Percentiles rank a stretch among this genome's conserved stretches.
Evolutionary conservation across 1,284 basidiomycete genomes (phyloP).

Genomic region (Ceratobasidium sp.): DNA sequence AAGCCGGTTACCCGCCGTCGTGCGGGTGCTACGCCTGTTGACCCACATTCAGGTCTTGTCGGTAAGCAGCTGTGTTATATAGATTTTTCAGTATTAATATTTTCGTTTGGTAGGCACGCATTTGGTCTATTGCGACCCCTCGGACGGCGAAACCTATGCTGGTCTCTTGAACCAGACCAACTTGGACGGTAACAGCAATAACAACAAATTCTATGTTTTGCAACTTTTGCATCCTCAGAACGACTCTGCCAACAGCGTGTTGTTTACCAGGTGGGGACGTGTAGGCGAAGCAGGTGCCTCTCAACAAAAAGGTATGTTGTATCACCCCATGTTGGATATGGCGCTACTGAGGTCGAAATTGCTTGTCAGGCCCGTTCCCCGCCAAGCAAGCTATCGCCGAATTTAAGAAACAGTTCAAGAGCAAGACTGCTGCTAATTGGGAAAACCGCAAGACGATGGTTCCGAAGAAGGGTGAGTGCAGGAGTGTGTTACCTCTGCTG

Average conservation of each 20-base stretch:
- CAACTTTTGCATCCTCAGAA: constrained; percentile 70
- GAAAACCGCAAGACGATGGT: constrained; percentile 68
- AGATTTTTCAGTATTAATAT: constrained; percentile 16
- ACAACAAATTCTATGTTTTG: constrained; percentile 67
- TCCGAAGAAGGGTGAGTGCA: constrained; percentile 64
- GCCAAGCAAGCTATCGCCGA: constrained; percentile 61
- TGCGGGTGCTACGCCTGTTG: constrained; percentile 74
- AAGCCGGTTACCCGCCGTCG: constrained; percentile 64
- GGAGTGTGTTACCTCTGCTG: not conserved
- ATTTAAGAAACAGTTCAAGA: constrained; percentile 74
- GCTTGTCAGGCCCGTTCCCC: constrained; percentile 58
- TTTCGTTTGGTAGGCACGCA: constrained; percentile 62
- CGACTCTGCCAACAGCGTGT: constrained; percentile 57
- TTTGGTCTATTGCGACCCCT: constrained; percentile 65
- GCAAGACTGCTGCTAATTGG: constrained; percentile 68
- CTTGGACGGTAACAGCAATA: constrained; percentile 56
- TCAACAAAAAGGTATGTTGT: constrained; percentile 64
- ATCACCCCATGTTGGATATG: not conserved
- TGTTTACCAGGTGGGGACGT: constrained; percentile 72
- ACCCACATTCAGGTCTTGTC: constrained; percentile 64
- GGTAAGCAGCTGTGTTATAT: constrained; percentile 59
- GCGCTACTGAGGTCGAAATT: not conserved
- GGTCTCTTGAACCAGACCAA: constrained; percentile 79
- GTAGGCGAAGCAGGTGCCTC: constrained; percentile 69
- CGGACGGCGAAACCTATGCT: constrained; percentile 68